Base-by-base conservation (phyloP, 257 asterid species). In the Nicotiana benthamiana region DNA sequence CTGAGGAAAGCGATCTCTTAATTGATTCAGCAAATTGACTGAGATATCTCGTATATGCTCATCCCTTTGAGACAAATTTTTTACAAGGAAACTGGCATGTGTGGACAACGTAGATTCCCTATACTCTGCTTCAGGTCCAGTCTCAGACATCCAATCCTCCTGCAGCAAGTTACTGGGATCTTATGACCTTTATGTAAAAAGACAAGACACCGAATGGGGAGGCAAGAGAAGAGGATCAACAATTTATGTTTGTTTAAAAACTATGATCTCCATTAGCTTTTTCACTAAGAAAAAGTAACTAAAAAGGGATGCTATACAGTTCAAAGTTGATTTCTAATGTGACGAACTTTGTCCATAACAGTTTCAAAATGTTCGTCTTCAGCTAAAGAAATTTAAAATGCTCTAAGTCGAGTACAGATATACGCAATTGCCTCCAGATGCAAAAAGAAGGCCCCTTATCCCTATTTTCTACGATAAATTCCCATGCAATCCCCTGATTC, bases 1-100 rank as follows among this genome's bases (percentile, higher is more conserved):
- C 99, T 96, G 98, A 74, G 97, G 97, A 86, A 93, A 93, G 85
- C 83, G 89, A 82, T 96, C 99, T 85, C 97, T 93, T 72, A 96
- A 93, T 87, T 91, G 96, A 91, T 90, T 93, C 83, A 96, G 85
- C 87, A 96, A 91, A 87, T 83, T 92, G 67, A 87, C 91, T 79
- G 98, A 96, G 82, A 91, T 88, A 75, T 90, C 97, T 63, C 97
- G 93, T 74, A 96, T 87, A 84, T 92, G 94, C 82, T 96, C 99
- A 75, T 94, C 97, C 89, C 98, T 96, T 81, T 93, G 97, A 75
- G 98, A 93, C 90, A 94, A 87, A 87, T 89, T 96, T 85, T 90
- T 96, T 56, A 96, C 92, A 78, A 96, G 98, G 88, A 96, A 93
- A 87, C 97, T 90, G 20, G 99, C 95, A 91, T 96, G 99, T 75